Evolutionary conservation across 352 stramenopile genomes (phyloP).

Genomic region (Phytophthora crassamura): DNA sequence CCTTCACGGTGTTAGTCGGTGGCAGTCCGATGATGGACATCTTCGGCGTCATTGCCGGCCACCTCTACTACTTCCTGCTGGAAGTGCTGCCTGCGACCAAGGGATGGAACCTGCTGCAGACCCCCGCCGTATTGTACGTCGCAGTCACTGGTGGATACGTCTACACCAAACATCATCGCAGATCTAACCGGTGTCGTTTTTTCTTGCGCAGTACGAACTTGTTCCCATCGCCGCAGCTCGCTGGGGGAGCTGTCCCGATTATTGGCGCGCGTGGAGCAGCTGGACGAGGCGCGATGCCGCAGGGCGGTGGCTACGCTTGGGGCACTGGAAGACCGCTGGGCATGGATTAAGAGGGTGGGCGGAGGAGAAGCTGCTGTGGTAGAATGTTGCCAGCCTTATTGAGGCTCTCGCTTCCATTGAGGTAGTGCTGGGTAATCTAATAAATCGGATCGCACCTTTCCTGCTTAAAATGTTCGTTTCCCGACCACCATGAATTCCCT

Average conservation of each 20-base stretch:
- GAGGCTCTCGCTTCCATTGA: no score
- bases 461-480: no score
- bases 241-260: slow-evolving; percentile 53
- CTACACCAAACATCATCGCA: neutral
- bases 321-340: slow-evolving; percentile 68
- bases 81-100: slow-evolving; percentile 89
- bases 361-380: neutral
- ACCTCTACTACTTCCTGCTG: slow-evolving; percentile 92
- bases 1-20: slow-evolving; percentile 88
- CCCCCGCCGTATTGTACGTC: slow-evolving; percentile 82
- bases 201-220: slow-evolving; percentile 48
- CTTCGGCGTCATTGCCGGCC: slow-evolving; percentile 84
- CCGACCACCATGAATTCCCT: slow-evolving; percentile 24
- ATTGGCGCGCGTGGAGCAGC: slow-evolving; percentile 59
- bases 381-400: neutral
- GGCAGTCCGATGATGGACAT: slow-evolving; percentile 89
- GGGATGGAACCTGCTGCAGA: slow-evolving; percentile 86
- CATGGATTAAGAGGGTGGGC: slow-evolving; percentile 19
- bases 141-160: neutral
- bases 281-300: slow-evolving; percentile 39
- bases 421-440: no score
- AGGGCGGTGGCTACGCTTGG: slow-evolving; percentile 69
- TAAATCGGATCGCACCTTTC: no score
- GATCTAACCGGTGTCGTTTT: slow-evolving; percentile 8
- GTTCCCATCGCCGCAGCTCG: slow-evolving; percentile 69